Evolutionary conservation across 768 basidiomycete genomes (phyloP).

Genomic region (Boletellus emodensis): DNA sequence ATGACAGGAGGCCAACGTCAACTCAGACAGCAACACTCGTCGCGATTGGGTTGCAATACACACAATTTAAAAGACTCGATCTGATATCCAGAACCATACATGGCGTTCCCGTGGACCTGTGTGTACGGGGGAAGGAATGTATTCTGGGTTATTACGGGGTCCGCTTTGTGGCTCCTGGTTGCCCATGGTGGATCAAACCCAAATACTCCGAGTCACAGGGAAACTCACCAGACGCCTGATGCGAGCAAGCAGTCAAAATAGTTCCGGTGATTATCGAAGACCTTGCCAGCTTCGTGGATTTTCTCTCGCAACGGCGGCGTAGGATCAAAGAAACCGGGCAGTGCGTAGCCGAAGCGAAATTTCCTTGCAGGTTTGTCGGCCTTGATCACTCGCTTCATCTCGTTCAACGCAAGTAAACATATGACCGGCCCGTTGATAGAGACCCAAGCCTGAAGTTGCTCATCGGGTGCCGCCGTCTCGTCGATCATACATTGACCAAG

Average conservation of each 20-base stretch:
- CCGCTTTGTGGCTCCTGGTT: neutral
- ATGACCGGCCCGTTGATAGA: neutral
- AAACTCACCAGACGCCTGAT: neutral
- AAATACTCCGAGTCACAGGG: neutral
- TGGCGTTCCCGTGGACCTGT: too few relatives aligned
- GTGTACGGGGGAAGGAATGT: too few relatives aligned
- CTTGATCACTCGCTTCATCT: neutral
- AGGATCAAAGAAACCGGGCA: neutral
- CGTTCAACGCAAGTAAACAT: neutral
- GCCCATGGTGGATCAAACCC: too few relatives aligned
- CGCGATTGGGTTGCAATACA: neutral
- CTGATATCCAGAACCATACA: neutral
- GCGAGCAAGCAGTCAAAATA: slow-evolving; percentile 1
- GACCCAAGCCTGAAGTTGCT: neutral
- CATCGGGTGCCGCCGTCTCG: too few relatives aligned
- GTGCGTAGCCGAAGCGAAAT: neutral
- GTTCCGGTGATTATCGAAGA: neutral
- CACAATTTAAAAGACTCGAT: neutral
- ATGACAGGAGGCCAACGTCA: neutral
- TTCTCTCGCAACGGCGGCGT: neutral
- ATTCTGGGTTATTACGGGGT: too few relatives aligned
- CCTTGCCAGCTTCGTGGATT: neutral
- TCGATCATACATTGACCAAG: neutral
- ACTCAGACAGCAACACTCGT: neutral
- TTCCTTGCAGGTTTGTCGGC: neutral